Evolutionary conservation across 2,329 filamentous ascomycete species (phyloP).

Genomic region (Nannizziopsis barbatae): DNA sequence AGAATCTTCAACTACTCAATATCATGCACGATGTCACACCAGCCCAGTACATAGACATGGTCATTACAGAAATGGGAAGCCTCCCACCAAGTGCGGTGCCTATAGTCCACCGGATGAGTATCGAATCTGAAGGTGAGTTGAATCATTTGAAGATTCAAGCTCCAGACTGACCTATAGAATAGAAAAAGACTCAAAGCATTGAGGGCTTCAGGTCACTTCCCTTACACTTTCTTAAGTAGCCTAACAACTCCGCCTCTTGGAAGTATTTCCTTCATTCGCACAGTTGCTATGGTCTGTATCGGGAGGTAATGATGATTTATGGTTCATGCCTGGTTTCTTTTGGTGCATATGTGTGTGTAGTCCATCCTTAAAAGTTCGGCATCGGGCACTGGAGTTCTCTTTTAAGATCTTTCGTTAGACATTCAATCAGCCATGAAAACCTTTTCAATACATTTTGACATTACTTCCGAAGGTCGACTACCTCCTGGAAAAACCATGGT

Average conservation of each 20-base stretch:
- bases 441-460: background rate
- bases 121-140: constrained; percentile 20
- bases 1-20: constrained; percentile 53
- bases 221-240: too few relatives aligned
- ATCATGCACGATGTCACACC: constrained; percentile 89
- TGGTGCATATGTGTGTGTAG: constrained; percentile 1
- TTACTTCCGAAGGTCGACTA: too few relatives aligned
- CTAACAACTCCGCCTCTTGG: background rate
- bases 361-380: constrained; percentile 6
- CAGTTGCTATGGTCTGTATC: background rate
- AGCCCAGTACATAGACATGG: constrained; percentile 72
- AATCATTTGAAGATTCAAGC: too few relatives aligned
- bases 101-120: constrained; percentile 53
- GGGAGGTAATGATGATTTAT: background rate
- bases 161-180: background rate
- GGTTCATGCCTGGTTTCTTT: background rate
- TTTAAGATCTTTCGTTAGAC: background rate
- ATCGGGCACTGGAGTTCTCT: background rate
- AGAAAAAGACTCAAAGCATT: constrained; percentile 1
- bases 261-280: background rate
- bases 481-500: too few relatives aligned
- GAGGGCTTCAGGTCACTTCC: too few relatives aligned
- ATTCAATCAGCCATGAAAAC: background rate
- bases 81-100: constrained; percentile 79
- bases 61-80: constrained; percentile 83